Conservation (phyloP, 73 alveolate genomes). For the Blepharisma stoltei region DNA sequence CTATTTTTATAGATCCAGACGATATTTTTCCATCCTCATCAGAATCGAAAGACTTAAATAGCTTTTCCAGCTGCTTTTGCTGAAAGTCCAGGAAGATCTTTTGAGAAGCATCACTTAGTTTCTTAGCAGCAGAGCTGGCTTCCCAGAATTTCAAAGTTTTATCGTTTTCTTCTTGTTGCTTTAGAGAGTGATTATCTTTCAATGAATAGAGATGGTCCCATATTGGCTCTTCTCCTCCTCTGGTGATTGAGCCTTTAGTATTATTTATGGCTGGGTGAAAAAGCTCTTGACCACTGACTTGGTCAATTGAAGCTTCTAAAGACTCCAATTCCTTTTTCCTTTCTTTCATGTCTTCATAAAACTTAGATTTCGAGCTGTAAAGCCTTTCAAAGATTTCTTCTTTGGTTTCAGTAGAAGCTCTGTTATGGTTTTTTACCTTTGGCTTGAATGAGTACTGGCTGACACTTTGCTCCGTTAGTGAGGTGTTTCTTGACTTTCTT, state of each 20-base stretch:
- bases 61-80: not conserved
- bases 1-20: not conserved
- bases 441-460: not conserved
- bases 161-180: not conserved
- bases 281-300: not conserved
- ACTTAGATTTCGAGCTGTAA: not conserved
- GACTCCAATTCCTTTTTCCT: not conserved
- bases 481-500: not conserved
- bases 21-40: slow-evolving; percentile 12
- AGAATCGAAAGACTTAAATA: not conserved
- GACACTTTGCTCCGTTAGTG: not conserved
- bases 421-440: not conserved
- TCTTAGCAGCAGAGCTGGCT: not conserved
- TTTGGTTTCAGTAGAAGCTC: not conserved
- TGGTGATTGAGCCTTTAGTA: not conserved
- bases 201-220: not conserved
- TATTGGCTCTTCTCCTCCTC: not conserved
- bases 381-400: not conserved
- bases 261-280: not conserved
- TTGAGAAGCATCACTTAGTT: not conserved
- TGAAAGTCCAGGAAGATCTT: not conserved
- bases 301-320: not conserved
- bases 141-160: not conserved
- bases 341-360: not conserved
- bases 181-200: not conserved